Evolutionary conservation across 768 basidiomycete genomes (phyloP).

Genomic region (Suillus sp.): DNA sequence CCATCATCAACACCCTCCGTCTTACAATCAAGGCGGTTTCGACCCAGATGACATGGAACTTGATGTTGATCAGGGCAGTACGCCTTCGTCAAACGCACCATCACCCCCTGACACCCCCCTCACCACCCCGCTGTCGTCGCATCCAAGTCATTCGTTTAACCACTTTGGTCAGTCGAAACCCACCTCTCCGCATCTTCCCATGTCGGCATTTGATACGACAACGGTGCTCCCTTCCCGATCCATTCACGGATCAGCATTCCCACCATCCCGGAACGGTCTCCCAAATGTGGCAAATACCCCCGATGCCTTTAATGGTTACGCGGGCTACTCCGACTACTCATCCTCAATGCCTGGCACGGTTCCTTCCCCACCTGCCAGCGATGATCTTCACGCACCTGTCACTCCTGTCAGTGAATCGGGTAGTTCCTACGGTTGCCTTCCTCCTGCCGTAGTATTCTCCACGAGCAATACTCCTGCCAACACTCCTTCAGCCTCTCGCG

Average conservation of each 20-base stretch:
- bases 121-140: conserved; percentile 42
- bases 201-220: conserved; percentile 54
- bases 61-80: conserved; percentile 60
- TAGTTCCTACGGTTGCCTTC: conserved; percentile 52
- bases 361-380: conserved; percentile 34
- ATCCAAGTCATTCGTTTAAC: conserved; percentile 34
- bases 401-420: conserved; percentile 35
- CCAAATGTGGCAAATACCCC: conserved; percentile 36
- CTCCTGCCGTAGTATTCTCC: conserved; percentile 66
- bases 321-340: conserved; percentile 67
- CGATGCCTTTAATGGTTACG: conserved; percentile 70
- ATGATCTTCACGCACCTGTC: conserved; percentile 30
- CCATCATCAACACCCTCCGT: conserved; percentile 25
- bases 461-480: conserved; percentile 46
- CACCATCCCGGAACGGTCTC: conserved; percentile 32
- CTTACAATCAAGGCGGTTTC: conserved; percentile 45
- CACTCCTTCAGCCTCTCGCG: conserved; percentile 53
- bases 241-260: conserved; percentile 36
- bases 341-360: conserved; percentile 61
- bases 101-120: conserved; percentile 48
- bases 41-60: conserved; percentile 86
- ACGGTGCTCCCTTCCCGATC: conserved; percentile 53
- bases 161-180: conserved; percentile 34
- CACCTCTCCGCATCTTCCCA: conserved; percentile 34
- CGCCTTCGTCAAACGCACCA: conserved; percentile 45